Conservation (phyloP, 345 rosid species). For the Cardamine resedifolia region DNA sequence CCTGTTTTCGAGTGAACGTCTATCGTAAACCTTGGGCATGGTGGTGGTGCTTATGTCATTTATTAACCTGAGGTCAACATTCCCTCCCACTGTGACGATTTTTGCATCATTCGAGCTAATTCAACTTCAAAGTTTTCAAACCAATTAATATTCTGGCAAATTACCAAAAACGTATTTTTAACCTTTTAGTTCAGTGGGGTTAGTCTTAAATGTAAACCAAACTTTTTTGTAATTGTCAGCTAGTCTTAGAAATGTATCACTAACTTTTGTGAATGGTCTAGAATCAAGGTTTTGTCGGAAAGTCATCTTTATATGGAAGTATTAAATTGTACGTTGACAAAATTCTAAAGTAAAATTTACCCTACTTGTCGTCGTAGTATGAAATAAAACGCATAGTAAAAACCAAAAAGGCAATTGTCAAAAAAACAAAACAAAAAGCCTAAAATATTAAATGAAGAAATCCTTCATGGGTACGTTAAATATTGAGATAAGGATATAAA, state of each 20-base stretch:
- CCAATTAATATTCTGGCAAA: slow-evolving; percentile 13
- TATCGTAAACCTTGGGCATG: not conserved
- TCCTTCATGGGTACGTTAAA: not conserved
- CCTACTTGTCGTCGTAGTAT: slow-evolving; percentile 6
- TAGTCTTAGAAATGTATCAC: slow-evolving; percentile 7
- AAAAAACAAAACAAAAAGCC: too few relatives aligned
- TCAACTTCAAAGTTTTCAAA: slow-evolving; percentile 28
- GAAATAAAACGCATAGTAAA: not conserved
- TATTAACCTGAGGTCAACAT: slow-evolving; percentile 7
- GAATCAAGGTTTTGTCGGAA: slow-evolving; percentile 21
- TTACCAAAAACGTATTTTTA: slow-evolving; percentile 8
- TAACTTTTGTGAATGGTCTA: slow-evolving; percentile 5
- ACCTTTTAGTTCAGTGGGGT: slow-evolving; percentile 5
- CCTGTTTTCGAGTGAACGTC: not conserved
- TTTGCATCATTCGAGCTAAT: slow-evolving; percentile 7
- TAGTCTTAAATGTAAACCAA: slow-evolving; percentile 18
- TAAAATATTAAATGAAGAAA: slow-evolving; percentile 8
- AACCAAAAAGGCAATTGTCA: too few relatives aligned
- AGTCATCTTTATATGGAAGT: slow-evolving; percentile 16
- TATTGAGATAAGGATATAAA: slow-evolving; percentile 15
- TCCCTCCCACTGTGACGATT: slow-evolving; percentile 5
- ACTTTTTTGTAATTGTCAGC: not conserved
- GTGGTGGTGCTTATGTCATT: slow-evolving; percentile 28
- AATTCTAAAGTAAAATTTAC: slow-evolving; percentile 12
- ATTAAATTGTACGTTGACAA: slow-evolving; percentile 15